A percentile compares a stretch with the other conserved stretches of the same genome.
phyloP scores from a whole-genome alignment of 2,329 filamentous ascomycete species.

The Botryotinia convoluta region DNA sequence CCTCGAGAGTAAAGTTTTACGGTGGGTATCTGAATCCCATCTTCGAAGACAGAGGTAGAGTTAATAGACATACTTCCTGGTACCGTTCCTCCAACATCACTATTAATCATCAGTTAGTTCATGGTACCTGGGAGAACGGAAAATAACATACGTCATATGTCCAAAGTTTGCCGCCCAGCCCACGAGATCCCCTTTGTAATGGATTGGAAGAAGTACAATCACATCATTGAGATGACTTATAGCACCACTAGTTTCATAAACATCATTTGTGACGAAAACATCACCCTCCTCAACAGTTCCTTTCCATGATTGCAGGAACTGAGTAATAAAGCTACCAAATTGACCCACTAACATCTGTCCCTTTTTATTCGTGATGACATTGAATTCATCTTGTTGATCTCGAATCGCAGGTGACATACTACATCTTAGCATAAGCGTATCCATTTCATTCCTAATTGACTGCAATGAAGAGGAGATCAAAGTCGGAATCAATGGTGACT shows the following conservation, averaged over 20 bases:
- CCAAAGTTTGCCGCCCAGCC: slow-evolving; percentile 17
- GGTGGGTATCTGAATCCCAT: slow-evolving; percentile 10
- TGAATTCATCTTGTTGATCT: slow-evolving; percentile 16
- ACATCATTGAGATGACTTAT: slow-evolving; percentile 16
- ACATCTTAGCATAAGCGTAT: slow-evolving; percentile 10
- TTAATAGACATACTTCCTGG: slow-evolving; percentile 15
- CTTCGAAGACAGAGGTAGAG: slow-evolving; percentile 6
- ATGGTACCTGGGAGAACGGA: background rate
- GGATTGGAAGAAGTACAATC: slow-evolving; percentile 10
- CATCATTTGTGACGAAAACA: slow-evolving; percentile 16
- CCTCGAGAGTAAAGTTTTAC: slow-evolving; percentile 13
- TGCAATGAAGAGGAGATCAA: slow-evolving; percentile 15
- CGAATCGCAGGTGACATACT: slow-evolving; percentile 17
- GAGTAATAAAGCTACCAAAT: slow-evolving; percentile 13
- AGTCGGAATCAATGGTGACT: slow-evolving; percentile 13
- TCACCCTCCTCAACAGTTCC: slow-evolving; percentile 12
- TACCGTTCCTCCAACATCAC: slow-evolving; percentile 10
- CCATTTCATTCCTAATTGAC: slow-evolving; percentile 18
- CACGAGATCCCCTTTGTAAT: background rate
- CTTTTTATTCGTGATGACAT: slow-evolving; percentile 16
- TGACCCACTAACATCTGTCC: slow-evolving; percentile 15
- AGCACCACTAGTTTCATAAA: slow-evolving; percentile 11
- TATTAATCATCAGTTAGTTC: background rate
- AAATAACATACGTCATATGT: slow-evolving; percentile 7
- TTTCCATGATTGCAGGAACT: slow-evolving; percentile 12